Evolutionary conservation across 2,329 filamentous ascomycete species (phyloP).

Genomic region (Rutstroemia sp.): DNA sequence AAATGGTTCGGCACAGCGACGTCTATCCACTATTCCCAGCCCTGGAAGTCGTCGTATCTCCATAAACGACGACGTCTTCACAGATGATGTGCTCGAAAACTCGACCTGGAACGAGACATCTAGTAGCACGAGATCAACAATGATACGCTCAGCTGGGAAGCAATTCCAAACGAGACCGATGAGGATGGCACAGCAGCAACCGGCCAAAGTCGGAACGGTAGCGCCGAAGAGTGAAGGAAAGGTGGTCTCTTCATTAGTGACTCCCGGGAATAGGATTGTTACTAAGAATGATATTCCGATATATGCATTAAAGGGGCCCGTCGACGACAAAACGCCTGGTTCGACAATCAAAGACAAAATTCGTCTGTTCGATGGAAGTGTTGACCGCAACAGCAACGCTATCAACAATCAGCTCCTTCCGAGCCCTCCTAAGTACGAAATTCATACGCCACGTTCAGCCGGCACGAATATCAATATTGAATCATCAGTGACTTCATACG

Average conservation of each 20-base stretch:
- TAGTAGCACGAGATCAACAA: not conserved
- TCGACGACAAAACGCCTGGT: conserved; percentile 6
- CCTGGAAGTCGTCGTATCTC: conserved; percentile 3
- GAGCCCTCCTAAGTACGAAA: not conserved
- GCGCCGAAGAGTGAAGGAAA: not conserved
- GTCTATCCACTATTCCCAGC: conserved; percentile 18
- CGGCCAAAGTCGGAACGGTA: not conserved
- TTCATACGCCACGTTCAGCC: not conserved
- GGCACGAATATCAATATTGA: not conserved
- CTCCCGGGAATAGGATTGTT: not conserved
- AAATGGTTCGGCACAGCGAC: conserved; percentile 6
- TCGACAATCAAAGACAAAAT: conserved; percentile 21
- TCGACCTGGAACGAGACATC: not conserved
- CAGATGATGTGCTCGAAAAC: not conserved
- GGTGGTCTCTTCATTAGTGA: not conserved
- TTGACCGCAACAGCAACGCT: not conserved
- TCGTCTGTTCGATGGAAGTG: conserved; percentile 22
- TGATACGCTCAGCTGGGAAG: not conserved
- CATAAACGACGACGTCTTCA: conserved; percentile 5
- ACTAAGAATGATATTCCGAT: not conserved
- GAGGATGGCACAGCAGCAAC: not conserved
- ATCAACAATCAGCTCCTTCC: not conserved
- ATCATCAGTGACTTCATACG: not conserved
- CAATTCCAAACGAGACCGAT: not conserved
- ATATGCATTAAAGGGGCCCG: conserved; percentile 1